A percentile compares a stretch with the other conserved stretches of the same genome.
phyloP scores from a whole-genome alignment of 768 basidiomycete species.

The Leccinum fibrillosum region DNA sequence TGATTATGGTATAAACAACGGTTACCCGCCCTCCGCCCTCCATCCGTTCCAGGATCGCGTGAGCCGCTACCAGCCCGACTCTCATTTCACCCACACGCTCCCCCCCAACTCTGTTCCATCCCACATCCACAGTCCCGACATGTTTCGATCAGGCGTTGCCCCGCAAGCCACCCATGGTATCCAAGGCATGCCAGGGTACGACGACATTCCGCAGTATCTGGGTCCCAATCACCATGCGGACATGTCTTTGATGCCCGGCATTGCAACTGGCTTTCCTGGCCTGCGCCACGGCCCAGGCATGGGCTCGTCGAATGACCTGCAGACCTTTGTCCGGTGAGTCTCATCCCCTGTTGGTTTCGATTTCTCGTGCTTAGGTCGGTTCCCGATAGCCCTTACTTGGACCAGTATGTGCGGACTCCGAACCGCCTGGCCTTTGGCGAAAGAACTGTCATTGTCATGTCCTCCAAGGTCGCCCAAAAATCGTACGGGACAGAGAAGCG shows the following conservation, averaged over 20 bases:
- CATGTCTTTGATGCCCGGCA: constrained; percentile 56
- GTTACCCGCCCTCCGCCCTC: constrained; percentile 48
- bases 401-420: constrained; percentile 78
- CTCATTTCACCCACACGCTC: constrained; percentile 47
- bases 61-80: constrained; percentile 52
- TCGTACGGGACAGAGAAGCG: constrained; percentile 96
- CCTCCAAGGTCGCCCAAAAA: constrained; percentile 96
- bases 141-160: constrained; percentile 59
- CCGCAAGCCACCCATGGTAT: constrained; percentile 69
- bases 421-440: constrained; percentile 91
- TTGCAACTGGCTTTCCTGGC: constrained; percentile 60
- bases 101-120: constrained; percentile 42
- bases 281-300: constrained; percentile 60
- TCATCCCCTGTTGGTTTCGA: constrained; percentile 18
- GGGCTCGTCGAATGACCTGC: constrained; percentile 67
- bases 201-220: constrained; percentile 59
- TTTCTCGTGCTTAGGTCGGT: constrained; percentile 12
- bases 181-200: constrained; percentile 51
- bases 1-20: constrained; percentile 52
- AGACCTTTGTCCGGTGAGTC: constrained; percentile 73
- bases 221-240: constrained; percentile 51
- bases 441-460: constrained; percentile 93
- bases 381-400: constrained; percentile 64
- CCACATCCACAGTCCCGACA: constrained; percentile 53
- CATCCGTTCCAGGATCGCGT: constrained; percentile 61